Evolutionary conservation across 1,139 yeast species (phyloP).

Genomic region (Debaryomycetaceae sp.): DNA sequence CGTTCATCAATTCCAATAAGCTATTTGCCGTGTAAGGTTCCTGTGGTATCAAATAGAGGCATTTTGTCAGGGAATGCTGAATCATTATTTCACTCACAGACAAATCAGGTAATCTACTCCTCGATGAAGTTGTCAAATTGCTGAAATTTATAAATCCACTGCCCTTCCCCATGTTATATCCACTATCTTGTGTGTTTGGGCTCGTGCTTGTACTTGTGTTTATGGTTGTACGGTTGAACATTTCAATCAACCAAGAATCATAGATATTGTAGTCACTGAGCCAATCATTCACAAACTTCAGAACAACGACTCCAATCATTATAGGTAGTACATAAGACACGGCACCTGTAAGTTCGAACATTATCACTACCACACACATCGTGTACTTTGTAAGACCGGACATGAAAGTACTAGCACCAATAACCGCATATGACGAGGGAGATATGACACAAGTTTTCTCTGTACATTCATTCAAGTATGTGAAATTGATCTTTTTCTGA

Average conservation of each 20-base stretch:
- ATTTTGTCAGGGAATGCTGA: slow-evolving; percentile 25
- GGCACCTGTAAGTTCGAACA: slow-evolving; percentile 60
- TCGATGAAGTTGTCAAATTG: slow-evolving; percentile 25
- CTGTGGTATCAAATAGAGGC: slow-evolving; percentile 28
- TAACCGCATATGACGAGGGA: slow-evolving; percentile 60
- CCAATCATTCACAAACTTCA: slow-evolving; percentile 49
- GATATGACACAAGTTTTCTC: slow-evolving; percentile 51
- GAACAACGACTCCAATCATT: slow-evolving; percentile 54
- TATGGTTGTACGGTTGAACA: slow-evolving; percentile 19
- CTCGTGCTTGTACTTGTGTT: neutral
- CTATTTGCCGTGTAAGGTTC: slow-evolving; percentile 20
- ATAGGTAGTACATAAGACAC: slow-evolving; percentile 56
- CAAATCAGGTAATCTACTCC: slow-evolving; percentile 34
- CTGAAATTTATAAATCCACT: slow-evolving; percentile 37
- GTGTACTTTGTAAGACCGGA: slow-evolving; percentile 56
- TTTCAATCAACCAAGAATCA: slow-evolving; percentile 38
- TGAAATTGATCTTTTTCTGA: slow-evolving; percentile 41
- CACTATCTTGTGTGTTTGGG: slow-evolving; percentile 3
- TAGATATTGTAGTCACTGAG: slow-evolving; percentile 46
- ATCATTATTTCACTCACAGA: slow-evolving; percentile 30
- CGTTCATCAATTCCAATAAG: slow-evolving; percentile 19
- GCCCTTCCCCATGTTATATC: slow-evolving; percentile 36
- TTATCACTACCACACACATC: slow-evolving; percentile 53
- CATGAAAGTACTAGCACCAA: slow-evolving; percentile 58
- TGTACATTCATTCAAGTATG: slow-evolving; percentile 46